These are phyloP conservation scores for Solanum hybrid DNA, from an alignment of 305 asterid genomes.

Conservation along the genomic window DNA sequence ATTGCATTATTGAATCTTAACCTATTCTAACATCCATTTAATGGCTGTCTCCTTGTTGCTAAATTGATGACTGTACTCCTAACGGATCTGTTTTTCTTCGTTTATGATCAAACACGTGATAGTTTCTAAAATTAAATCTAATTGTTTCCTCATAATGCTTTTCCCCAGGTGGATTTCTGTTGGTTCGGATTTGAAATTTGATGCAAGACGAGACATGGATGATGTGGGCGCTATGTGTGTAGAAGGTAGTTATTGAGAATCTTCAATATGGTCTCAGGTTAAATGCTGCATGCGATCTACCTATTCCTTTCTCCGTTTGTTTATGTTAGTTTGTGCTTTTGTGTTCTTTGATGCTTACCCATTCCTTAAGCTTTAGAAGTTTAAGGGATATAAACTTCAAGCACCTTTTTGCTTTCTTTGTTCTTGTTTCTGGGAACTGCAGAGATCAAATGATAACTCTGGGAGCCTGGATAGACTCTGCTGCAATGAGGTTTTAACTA, in stretches of 20 bases:
- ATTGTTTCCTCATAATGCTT: constrained; percentile 12
- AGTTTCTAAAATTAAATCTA: not conserved
- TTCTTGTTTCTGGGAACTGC: not conserved
- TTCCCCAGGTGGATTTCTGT: constrained; percentile 93
- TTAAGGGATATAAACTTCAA: not conserved
- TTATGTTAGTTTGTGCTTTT: not conserved
- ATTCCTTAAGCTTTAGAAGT: not conserved
- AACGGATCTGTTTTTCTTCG: not conserved
- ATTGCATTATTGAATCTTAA: not conserved
- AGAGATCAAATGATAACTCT: not conserved
- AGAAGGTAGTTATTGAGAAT: constrained; percentile 44
- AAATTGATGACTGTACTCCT: not conserved
- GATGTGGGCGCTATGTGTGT: constrained; percentile 85
- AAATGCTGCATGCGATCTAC: constrained; percentile 2
- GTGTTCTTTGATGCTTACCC: not conserved
- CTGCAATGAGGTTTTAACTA: not conserved
- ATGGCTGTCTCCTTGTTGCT: not conserved
- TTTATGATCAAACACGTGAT: not conserved
- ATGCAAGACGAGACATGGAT: constrained; percentile 92
- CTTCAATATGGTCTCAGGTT: not conserved
- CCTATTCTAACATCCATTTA: not conserved
- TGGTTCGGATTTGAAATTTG: constrained; percentile 96
- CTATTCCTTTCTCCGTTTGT: not conserved
- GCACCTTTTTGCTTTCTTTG: not conserved
- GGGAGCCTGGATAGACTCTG: not conserved